These are phyloP conservation scores for Corchorus capsularis DNA, from an alignment of 345 rosid genomes.

Conservation along the genomic window DNA sequence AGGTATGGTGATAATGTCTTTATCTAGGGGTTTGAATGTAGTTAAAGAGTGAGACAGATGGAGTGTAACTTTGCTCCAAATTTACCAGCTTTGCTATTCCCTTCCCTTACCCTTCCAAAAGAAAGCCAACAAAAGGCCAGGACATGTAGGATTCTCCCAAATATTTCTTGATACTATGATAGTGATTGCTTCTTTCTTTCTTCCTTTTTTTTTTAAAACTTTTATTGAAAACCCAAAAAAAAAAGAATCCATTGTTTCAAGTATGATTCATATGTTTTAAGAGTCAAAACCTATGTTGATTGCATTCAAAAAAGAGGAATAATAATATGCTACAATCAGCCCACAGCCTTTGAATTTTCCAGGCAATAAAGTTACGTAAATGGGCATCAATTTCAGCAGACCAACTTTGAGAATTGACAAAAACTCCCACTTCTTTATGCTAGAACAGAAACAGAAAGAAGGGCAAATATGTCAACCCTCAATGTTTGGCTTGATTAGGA, in stretches of 20 bases:
- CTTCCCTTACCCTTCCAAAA: slow-evolving; percentile 33
- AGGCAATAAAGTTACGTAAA: neutral
- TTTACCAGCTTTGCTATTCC: slow-evolving; percentile 28
- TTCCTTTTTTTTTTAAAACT: neutral
- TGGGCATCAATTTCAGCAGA: slow-evolving; percentile 17
- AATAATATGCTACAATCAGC: slow-evolving; percentile 8
- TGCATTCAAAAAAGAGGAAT: slow-evolving; percentile 20
- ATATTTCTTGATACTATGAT: slow-evolving; percentile 26
- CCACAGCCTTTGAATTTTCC: slow-evolving; percentile 29
- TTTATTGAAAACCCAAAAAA: neutral
- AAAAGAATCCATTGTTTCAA: neutral
- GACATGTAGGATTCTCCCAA: slow-evolving; percentile 30
- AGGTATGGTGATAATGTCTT: slow-evolving; percentile 16
- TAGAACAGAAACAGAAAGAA: neutral
- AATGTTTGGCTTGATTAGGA: neutral
- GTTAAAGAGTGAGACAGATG: slow-evolving; percentile 25
- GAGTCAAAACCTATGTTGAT: slow-evolving; percentile 28
- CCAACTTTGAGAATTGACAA: slow-evolving; percentile 10
- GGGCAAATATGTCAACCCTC: neutral
- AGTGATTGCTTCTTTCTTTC: slow-evolving; percentile 19
- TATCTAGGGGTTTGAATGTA: slow-evolving; percentile 17
- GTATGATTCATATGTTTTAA: slow-evolving; percentile 20
- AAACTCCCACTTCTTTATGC: neutral
- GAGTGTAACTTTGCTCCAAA: slow-evolving; percentile 23
- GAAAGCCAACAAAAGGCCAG: slow-evolving; percentile 37